Evolutionary conservation across 2,329 filamentous ascomycete genomes (phyloP).

Genomic region (Chalara sp.): DNA sequence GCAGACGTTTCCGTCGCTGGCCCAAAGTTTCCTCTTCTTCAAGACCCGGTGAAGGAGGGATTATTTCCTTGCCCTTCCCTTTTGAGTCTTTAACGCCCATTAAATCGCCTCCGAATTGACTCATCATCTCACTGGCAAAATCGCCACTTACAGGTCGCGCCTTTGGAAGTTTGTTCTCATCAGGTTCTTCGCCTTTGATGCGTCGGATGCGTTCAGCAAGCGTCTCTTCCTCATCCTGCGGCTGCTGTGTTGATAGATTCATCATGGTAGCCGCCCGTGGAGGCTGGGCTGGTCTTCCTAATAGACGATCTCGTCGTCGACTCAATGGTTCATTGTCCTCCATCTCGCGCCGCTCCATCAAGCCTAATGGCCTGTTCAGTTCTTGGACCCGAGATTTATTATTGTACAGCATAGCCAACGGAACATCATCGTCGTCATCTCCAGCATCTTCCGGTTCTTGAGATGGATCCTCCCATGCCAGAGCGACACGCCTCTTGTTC

Average conservation of each 20-base stretch:
- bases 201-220: conserved; percentile 59
- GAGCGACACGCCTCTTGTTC: conserved; percentile 67
- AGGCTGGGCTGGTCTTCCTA: conserved; percentile 14
- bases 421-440: conserved; percentile 70
- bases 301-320: conserved; percentile 23
- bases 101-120: conserved; percentile 48
- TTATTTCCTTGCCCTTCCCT: conserved; percentile 27
- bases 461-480: conserved; percentile 79
- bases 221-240: conserved; percentile 52
- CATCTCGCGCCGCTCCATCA: conserved; percentile 74
- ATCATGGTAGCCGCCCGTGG: conserved; percentile 23
- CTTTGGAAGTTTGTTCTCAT: conserved; percentile 33
- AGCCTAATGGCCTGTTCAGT: conserved; percentile 59
- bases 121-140: conserved; percentile 64
- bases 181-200: conserved; percentile 48
- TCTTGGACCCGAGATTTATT: conserved; percentile 33
- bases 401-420: conserved; percentile 71
- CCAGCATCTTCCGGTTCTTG: conserved; percentile 37
- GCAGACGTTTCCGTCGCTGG: conserved; percentile 66
- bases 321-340: conserved; percentile 80
- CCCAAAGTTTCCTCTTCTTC: conserved; percentile 72
- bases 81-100: conserved; percentile 29
- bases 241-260: conserved; percentile 13
- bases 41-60: conserved; percentile 23
- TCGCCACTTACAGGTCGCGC: conserved; percentile 51